A percentile compares a stretch with the other conserved stretches of the same genome.
Conservation (phyloP, 306 rosid genomes). For the Cucumis sativus region Cucumber_9930_V3 NC_026661.2:20361501-20362000, state of each 20-base stretch:
- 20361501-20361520: background rate
- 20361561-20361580: background rate
- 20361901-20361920: constrained; percentile 23
- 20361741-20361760: background rate
- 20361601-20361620: constrained; percentile 41
- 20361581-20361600: constrained; percentile 2
- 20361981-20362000: constrained; percentile 62
- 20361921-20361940: constrained; percentile 76
- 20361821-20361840: background rate
- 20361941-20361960: constrained; percentile 84
- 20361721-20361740: background rate
- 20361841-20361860: background rate
- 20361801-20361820: background rate
- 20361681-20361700: constrained; percentile 50
- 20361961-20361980: constrained; percentile 72
- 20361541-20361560: background rate
- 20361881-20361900: background rate
- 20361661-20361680: constrained; percentile 66
- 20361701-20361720: background rate
- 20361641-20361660: constrained; percentile 55
- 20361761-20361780: background rate
- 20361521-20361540: background rate
- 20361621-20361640: constrained; percentile 58
- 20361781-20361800: background rate
- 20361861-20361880: background rate